Base-by-base conservation (phyloP, 768 basidiomycete genomes). In the Lactarius vividus region DNA sequence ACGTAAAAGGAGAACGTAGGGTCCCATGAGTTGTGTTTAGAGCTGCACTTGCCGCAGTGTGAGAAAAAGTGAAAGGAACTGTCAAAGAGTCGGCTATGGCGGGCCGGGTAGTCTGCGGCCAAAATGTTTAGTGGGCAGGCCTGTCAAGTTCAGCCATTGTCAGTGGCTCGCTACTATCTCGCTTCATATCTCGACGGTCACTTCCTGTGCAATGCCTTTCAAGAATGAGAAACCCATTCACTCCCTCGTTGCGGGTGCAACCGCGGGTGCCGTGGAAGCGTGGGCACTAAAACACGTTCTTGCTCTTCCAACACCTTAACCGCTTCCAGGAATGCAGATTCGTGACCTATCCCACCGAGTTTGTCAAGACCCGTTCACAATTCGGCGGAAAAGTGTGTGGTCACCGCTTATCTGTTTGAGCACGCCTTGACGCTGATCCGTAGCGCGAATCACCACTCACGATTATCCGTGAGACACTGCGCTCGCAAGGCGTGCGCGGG, bases 201-300 rank as follows among this genome's bases (percentile, higher is more conserved):
- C 9, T 39, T n/a, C 26, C 37, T 26, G 18, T 13, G 55, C 37
- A 63, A 84, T 83, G 79, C 75, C 82, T 8, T 78, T 80, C 58
- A 82, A 84, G 73, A 90, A 85, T 68, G 94, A 96, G 74, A 92
- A 92, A 71, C 91, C 94, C 0, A 42, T 88, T 8, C 92, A 94
- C 71, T 92, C 96, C 16, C 77, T 98, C 78, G 79, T 94, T 64
- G 96, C 96, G 1, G 97, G 97, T 10, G 84, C 93, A 18, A 91
- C 89, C 0, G 96, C 97, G 29, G 96, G 97, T 18, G 94, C 89
- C 9, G 82, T 97, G 64, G 96, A 98, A 80, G 93, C 92, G 91
- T 92, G 77, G 79, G 89, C 79, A 7, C 54, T 2, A 42, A 35
- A 42, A 28, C 57, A 23, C 60, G 15, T 54, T 35, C 26, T 15